Percentiles rank a stretch among this genome's conserved stretches.
Conservation (phyloP, 2,329 filamentous ascomycete species). For the Claviceps maximensis region DNA sequence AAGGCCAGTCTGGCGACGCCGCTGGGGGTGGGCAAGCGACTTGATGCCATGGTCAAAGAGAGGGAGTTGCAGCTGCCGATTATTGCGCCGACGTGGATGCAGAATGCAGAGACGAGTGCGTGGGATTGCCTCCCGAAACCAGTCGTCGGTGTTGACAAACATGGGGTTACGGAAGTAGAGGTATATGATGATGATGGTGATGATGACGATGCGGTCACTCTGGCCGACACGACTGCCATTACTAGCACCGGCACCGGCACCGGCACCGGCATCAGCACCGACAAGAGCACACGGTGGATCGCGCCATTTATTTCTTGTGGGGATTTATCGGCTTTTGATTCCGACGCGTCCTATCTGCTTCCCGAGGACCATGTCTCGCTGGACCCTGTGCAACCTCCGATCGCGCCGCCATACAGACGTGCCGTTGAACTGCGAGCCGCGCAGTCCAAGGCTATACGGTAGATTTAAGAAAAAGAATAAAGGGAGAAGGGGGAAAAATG, state of each 20-base stretch:
- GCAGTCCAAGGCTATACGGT: constrained; percentile 15
- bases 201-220: constrained; percentile 12
- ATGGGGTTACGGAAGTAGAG: constrained; percentile 33
- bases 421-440: constrained; percentile 59
- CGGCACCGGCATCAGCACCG: too few relatives aligned
- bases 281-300: constrained; percentile 57
- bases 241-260: constrained; percentile 9
- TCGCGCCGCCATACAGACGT: constrained; percentile 85
- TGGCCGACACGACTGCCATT: constrained; percentile 21
- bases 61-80: constrained; percentile 27
- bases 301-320: constrained; percentile 96
- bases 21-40: constrained; percentile 47
- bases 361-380: constrained; percentile 77
- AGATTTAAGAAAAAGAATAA: background rate
- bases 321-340: constrained; percentile 87
- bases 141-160: constrained; percentile 12
- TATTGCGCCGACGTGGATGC: constrained; percentile 28
- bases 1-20: constrained; percentile 63
- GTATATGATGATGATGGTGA: constrained; percentile 33
- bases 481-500: background rate
- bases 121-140: constrained; percentile 24
- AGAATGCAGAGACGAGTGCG: constrained; percentile 30
- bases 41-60: constrained; percentile 36
- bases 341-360: constrained; percentile 84
- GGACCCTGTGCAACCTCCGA: constrained; percentile 88